A percentile compares a stretch with the other conserved stretches of the same genome.
phyloP scores from a whole-genome alignment of 345 rosid genomes.

The Anastatica hierochuntica region DNA sequence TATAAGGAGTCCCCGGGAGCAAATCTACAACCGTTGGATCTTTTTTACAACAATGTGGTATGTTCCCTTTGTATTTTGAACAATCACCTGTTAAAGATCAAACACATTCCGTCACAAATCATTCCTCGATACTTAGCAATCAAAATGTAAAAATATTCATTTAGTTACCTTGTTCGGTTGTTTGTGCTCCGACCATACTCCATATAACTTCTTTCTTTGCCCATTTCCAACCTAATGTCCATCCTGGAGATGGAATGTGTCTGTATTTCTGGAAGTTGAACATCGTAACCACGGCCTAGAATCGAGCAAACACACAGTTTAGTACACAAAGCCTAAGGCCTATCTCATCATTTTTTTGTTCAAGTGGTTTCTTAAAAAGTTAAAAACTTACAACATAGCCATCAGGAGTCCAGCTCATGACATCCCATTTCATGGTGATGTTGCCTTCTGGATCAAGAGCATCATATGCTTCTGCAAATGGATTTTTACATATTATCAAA shows the following conservation, averaged over 20 bases:
- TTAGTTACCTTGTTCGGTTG: constrained; percentile 62
- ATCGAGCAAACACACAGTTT: not conserved
- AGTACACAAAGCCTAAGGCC: too few relatives aligned
- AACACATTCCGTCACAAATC: not conserved
- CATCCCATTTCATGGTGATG: constrained; percentile 93
- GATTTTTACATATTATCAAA: not conserved
- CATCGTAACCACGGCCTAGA: constrained; percentile 72
- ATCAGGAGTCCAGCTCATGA: constrained; percentile 86
- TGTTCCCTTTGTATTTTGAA: constrained; percentile 62
- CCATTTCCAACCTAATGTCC: constrained; percentile 94
- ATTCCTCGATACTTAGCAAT: not conserved
- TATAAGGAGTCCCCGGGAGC: constrained; percentile 78
- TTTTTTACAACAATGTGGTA: constrained; percentile 86
- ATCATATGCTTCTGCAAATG: constrained; percentile 74
- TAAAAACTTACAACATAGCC: constrained; percentile 75
- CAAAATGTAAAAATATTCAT: not conserved
- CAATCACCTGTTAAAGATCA: constrained; percentile 40
- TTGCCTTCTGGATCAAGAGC: constrained; percentile 85
- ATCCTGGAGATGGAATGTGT: constrained; percentile 79
- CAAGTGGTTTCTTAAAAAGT: too few relatives aligned
- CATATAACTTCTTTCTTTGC: constrained; percentile 83
- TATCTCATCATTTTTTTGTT: too few relatives aligned
- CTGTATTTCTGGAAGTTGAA: constrained; percentile 84
- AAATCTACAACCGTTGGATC: constrained; percentile 76
- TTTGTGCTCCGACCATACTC: constrained; percentile 71